phyloP scores from a whole-genome alignment of 2,329 filamentous ascomycete species.

The Colletotrichum salicis region DNA sequence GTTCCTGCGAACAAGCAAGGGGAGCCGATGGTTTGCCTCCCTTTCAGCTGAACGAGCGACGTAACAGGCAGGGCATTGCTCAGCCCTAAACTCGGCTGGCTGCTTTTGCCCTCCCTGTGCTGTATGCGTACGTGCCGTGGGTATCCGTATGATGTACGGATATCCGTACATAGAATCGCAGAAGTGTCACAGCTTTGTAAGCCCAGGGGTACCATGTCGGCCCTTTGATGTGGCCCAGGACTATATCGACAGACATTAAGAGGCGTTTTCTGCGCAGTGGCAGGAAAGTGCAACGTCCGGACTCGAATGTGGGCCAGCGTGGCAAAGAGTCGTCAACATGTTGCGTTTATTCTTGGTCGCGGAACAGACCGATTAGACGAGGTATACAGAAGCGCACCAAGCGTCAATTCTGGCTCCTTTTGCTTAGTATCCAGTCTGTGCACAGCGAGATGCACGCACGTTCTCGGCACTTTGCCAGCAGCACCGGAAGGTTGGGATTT shows the following conservation, averaged over 20 bases:
- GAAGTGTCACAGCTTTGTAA: not conserved
- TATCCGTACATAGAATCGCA: not conserved
- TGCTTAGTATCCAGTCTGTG: not conserved
- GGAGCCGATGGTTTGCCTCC: slow-evolving; percentile 8
- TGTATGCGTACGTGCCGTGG: not conserved
- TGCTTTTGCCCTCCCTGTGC: not conserved
- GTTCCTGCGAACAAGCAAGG: slow-evolving; percentile 4
- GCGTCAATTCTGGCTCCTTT: not conserved
- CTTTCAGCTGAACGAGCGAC: slow-evolving; percentile 14
- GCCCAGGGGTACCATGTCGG: slow-evolving; percentile 13
- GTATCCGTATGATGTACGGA: not conserved
- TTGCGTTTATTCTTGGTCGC: slow-evolving; percentile 16
- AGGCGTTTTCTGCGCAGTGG: not conserved
- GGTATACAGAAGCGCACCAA: not conserved
- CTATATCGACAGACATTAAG: not conserved
- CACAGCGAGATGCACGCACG: slow-evolving; percentile 9
- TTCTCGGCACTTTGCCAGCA: slow-evolving; percentile 20
- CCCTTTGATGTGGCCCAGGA: not conserved
- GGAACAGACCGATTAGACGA: not conserved
- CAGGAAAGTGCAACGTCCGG: not conserved
- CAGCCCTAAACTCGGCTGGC: slow-evolving; percentile 29
- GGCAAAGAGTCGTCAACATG: slow-evolving; percentile 25
- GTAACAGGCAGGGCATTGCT: slow-evolving; percentile 18
- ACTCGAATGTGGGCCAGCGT: slow-evolving; percentile 8
- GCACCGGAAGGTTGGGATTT: slow-evolving; percentile 14